Percentiles rank a stretch among this genome's conserved stretches.
Evolutionary conservation across 2,329 filamentous ascomycete species (phyloP).

Genomic region (Volutella citrinella): DNA sequence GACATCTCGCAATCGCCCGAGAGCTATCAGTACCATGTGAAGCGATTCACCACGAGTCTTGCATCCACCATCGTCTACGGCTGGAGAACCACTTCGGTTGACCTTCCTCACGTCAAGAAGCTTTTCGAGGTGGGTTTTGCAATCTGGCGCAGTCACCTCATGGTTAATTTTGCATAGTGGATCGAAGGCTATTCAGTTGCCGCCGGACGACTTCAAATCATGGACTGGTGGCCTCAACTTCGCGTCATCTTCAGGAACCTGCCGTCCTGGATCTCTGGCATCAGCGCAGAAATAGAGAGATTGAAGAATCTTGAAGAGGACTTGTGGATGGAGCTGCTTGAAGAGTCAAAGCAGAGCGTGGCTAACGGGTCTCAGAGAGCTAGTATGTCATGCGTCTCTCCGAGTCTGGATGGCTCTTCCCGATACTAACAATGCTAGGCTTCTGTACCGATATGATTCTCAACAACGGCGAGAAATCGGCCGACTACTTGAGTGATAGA

Average conservation of each 20-base stretch:
- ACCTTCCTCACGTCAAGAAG: background rate
- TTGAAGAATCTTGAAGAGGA: slow-evolving; percentile 4
- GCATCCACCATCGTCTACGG: slow-evolving; percentile 8
- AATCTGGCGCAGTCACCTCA: no score
- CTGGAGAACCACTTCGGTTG: slow-evolving; percentile 5
- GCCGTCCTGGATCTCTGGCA: slow-evolving; percentile 3
- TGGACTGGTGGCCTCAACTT: slow-evolving; percentile 7
- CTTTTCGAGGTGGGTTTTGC: slow-evolving; percentile 2
- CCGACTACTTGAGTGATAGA: slow-evolving; percentile 2
- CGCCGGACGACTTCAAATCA: slow-evolving; percentile 3
- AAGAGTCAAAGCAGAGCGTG: slow-evolving; percentile 2
- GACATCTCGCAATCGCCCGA: slow-evolving; percentile 1
- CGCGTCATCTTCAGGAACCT: slow-evolving; percentile 2
- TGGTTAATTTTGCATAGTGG: background rate
- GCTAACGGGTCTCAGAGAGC: slow-evolving; percentile 3
- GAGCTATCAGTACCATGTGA: slow-evolving; percentile 1
- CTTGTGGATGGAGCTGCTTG: slow-evolving; percentile 3
- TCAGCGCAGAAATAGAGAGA: slow-evolving; percentile 5
- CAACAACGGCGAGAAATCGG: slow-evolving; percentile 1
- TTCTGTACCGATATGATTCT: slow-evolving; percentile 6
- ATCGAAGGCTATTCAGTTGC: slow-evolving; percentile 5
- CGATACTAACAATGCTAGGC: background rate
- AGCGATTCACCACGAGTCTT: slow-evolving; percentile 3
- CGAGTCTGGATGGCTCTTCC: no score
- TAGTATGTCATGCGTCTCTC: background rate